Evolutionary conservation across 225 moss, liverwort and hornwort genomes (phyloP).

Genomic region (Climacium dendroides): DNA sequence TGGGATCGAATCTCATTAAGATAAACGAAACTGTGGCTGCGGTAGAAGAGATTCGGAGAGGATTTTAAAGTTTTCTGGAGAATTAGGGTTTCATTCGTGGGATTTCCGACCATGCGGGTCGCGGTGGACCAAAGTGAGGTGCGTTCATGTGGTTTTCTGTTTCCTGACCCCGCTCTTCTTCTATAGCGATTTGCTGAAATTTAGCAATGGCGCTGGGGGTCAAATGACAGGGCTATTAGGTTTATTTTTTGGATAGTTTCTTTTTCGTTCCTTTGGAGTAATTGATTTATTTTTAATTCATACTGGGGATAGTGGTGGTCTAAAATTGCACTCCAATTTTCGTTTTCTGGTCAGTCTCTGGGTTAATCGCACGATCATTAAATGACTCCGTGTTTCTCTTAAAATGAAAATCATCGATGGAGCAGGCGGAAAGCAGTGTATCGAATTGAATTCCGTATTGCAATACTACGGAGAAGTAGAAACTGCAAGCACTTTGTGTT

Average conservation of each 20-base stretch:
- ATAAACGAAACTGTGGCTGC: not conserved
- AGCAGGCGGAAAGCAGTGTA: not conserved
- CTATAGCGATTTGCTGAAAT: not conserved
- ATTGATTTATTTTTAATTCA: not conserved
- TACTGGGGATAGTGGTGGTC: not conserved
- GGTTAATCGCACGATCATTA: not conserved
- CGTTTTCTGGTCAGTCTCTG: not conserved
- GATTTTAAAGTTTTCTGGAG: not conserved
- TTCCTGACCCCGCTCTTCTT: not conserved
- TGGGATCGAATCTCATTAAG: not conserved
- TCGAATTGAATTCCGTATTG: not conserved
- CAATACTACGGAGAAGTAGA: not conserved
- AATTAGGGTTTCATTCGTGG: conserved; percentile 11
- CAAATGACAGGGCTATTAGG: not conserved
- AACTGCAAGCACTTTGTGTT: not conserved
- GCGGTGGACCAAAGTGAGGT: conserved; percentile 27
- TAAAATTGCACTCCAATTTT: not conserved
- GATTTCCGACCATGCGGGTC: conserved; percentile 21
- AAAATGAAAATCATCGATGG: not conserved
- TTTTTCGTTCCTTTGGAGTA: not conserved
- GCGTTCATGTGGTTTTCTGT: not conserved
- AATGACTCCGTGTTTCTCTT: not conserved
- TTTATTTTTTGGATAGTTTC: not conserved
- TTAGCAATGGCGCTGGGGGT: not conserved
- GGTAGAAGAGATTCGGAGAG: not conserved